Conservation (phyloP, 2,329 filamentous ascomycete genomes). For the Ophiostoma ips region DNA sequence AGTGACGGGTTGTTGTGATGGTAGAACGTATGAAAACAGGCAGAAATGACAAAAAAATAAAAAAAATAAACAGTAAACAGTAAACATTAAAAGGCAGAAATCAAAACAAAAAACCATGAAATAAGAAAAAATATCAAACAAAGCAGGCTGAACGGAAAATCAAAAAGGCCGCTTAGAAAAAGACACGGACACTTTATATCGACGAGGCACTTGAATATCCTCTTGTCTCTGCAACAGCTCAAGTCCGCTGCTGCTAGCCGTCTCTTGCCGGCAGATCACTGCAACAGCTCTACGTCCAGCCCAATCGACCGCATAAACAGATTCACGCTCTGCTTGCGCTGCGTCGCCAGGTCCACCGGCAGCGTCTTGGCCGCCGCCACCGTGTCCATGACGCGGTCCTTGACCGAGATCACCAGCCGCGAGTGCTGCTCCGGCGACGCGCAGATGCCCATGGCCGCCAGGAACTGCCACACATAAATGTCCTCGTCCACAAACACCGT, state of each 20-base stretch:
- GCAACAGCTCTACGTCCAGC: constrained; percentile 74
- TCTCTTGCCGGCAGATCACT: no score
- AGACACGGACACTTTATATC: constrained; percentile 9
- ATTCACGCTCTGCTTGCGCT: constrained; percentile 83
- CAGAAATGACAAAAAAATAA: background rate
- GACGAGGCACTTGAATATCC: background rate
- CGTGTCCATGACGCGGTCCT: constrained; percentile 95
- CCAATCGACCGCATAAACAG: constrained; percentile 97
- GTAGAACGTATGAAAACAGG: background rate
- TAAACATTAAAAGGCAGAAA: background rate
- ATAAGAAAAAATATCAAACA: background rate
- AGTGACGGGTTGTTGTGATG: background rate
- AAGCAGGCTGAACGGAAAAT: constrained; percentile 7
- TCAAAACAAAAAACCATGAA: background rate
- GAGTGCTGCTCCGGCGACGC: constrained; percentile 92
- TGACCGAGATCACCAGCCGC: constrained; percentile 83
- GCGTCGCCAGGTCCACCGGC: constrained; percentile 69
- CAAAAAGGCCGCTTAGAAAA: constrained; percentile 10
- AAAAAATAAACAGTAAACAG: background rate
- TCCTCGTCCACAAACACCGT: constrained; percentile 85
- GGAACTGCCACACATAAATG: constrained; percentile 94
- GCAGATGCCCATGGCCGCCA: constrained; percentile 87
- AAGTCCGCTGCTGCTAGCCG: no score
- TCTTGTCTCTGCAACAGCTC: background rate
- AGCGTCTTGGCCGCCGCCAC: constrained; percentile 79